Evolutionary conservation across 345 rosid species (phyloP).

Genomic region (Brassica nigra): DNA sequence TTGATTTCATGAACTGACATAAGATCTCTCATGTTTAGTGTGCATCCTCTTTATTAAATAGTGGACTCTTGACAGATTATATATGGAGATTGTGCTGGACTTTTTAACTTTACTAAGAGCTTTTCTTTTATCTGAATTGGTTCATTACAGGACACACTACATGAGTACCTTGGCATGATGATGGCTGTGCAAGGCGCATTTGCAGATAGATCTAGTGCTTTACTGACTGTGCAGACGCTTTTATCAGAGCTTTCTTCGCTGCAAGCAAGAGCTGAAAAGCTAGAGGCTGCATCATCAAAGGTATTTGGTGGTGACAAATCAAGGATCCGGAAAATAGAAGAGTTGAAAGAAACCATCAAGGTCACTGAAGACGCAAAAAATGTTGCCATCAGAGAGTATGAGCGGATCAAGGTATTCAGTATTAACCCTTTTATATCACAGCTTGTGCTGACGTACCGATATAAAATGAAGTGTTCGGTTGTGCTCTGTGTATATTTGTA

Average conservation of each 20-base stretch:
- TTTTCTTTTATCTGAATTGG: constrained; percentile 5
- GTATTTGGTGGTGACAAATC: constrained; percentile 98
- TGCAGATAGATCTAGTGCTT: constrained; percentile 81
- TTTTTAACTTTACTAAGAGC: not conserved
- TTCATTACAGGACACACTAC: constrained; percentile 73
- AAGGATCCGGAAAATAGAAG: constrained; percentile 84
- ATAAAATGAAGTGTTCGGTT: not conserved
- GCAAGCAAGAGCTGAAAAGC: constrained; percentile 76
- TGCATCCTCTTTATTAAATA: constrained; percentile 7
- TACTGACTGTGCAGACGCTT: constrained; percentile 92
- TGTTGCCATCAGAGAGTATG: constrained; percentile 83
- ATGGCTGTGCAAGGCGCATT: constrained; percentile 88
- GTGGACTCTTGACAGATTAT: constrained; percentile 4
- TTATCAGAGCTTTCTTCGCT: constrained; percentile 74
- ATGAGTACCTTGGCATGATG: constrained; percentile 90
- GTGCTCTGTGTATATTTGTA: constrained; percentile 4
- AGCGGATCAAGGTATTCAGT: constrained; percentile 74
- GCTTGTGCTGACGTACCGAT: constrained; percentile 7
- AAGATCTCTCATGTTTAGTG: not conserved
- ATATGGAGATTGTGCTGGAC: not conserved
- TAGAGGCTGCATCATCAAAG: constrained; percentile 91
- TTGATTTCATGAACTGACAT: not conserved
- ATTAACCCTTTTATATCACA: constrained; percentile 9
- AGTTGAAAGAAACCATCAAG: constrained; percentile 77
- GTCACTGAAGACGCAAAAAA: constrained; percentile 85